Conservation (phyloP, 352 stramenopile species). For the Pythium grandisporangium region DNA sequence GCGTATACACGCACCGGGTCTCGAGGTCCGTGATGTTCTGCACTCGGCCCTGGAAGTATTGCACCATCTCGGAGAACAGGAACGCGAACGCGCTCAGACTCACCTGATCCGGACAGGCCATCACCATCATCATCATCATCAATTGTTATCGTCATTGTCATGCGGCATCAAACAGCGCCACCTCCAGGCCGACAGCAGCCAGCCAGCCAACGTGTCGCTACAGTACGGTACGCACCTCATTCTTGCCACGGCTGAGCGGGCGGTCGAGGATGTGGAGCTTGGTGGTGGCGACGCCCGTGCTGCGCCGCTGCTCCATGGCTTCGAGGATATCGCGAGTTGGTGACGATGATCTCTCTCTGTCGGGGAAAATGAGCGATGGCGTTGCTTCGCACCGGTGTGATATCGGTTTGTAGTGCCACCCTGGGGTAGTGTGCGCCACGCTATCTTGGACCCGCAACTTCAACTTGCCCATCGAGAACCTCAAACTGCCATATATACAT, state of each 20-base stretch:
- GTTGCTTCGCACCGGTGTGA: too few relatives aligned
- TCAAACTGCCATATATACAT: too few relatives aligned
- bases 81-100: constrained; percentile 95
- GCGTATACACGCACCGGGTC: constrained; percentile 31
- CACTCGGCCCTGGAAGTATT: constrained; percentile 96
- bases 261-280: constrained; percentile 75
- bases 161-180: neutral
- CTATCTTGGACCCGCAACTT: too few relatives aligned
- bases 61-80: constrained; percentile 97
- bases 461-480: too few relatives aligned
- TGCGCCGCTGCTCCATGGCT: constrained; percentile 54
- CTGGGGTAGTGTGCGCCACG: too few relatives aligned
- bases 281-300: constrained; percentile 37
- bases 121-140: constrained; percentile 1
- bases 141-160: too few relatives aligned
- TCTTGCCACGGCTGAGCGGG: constrained; percentile 66
- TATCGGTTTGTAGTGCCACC: too few relatives aligned
- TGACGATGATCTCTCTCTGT: neutral
- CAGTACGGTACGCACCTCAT: constrained; percentile 41
- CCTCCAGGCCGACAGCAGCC: neutral
- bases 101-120: constrained; percentile 29
- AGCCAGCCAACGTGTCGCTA: neutral
- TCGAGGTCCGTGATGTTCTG: constrained; percentile 95
- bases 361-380: too few relatives aligned
- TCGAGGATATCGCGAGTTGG: too few relatives aligned